Base-by-base conservation (phyloP, 1,139 yeast species). In the Taphrina flavorubra region DNA sequence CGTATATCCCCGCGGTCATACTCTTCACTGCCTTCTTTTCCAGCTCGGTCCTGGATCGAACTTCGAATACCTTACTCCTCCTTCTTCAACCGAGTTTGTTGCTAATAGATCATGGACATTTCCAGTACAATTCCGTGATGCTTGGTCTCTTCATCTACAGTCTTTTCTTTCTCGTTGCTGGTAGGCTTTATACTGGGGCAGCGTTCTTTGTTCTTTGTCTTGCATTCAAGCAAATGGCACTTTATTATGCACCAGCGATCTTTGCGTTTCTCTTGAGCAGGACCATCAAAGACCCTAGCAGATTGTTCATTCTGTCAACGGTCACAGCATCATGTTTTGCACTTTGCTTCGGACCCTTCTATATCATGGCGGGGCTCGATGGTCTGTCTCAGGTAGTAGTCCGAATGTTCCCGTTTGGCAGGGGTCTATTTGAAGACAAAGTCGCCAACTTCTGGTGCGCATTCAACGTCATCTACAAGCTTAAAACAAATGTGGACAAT, bases 371-470 rank as follows among this genome's bases (percentile, higher is more conserved):
- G 18, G 73, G 71, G 2, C 20, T 63, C n/a, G 56, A n/a, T 1
- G 69, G 67, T 18, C 14, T 71, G 6, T 42, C 42, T 44, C 82
- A 74, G 82, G 82, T 77, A 74, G 72, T 90, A 20, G 78, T 81
- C 61, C 84, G 99, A 72, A 88, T 94, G 40, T 94, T 94, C 78
- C 99, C 99, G 1, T 92, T 94, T 75, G 85, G 86, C 61, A 83
- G 99, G 76, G 99, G 99, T 0, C 82, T 95, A n/a, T 94, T 95
- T 82, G 99, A 94, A 78, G 99, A 94, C 77, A 94, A 94, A 77
- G 99, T 95, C 14, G 97, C 97, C 63, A 94, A 92, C 76, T 88
- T 94, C 74, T 94, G 99, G 99, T 92, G 99, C 77, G 88, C 96
- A 10, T 81, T 92, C 1, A 94, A 94, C 77, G 81, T 89, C 0